Conservation (phyloP, 176 grass and related monocot species). For the Oropetium thomaeum region DNA sequence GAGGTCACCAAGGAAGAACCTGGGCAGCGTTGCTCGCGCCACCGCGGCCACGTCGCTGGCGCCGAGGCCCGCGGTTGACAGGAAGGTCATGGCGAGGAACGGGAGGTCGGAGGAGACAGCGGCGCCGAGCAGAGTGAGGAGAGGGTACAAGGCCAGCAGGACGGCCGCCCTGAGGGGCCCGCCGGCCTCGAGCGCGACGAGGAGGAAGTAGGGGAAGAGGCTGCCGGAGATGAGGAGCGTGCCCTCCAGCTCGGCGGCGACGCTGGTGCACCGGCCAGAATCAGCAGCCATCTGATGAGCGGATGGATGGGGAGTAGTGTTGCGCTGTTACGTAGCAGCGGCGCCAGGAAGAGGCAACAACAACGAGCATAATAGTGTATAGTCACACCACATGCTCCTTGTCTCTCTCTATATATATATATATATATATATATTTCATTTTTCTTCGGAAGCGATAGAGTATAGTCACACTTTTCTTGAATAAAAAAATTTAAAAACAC, state of each 20-base stretch:
- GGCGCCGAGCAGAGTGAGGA: conserved; percentile 28
- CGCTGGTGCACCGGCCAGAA: conserved; percentile 14
- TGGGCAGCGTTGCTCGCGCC: conserved; percentile 41
- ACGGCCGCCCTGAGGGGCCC: conserved; percentile 32
- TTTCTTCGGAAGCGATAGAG: too few relatives aligned
- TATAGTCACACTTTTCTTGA: too few relatives aligned
- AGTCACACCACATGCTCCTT: too few relatives aligned
- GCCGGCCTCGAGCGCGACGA: conserved; percentile 60
- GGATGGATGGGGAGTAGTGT: too few relatives aligned
- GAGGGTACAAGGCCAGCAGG: conserved; percentile 41
- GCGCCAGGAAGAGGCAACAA: too few relatives aligned
- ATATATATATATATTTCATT: too few relatives aligned
- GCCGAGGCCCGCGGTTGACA: conserved; percentile 40
- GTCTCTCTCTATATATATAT: too few relatives aligned
- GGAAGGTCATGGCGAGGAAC: conserved; percentile 49
- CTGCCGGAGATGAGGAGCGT: conserved; percentile 45
- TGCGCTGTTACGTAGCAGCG: too few relatives aligned
- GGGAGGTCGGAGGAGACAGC: not conserved
- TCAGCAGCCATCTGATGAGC: not conserved
- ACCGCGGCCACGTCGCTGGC: conserved; percentile 33
- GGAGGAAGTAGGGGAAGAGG: conserved; percentile 69
- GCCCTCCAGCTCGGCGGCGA: conserved; percentile 49
- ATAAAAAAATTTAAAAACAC: not conserved
- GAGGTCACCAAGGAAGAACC: conserved; percentile 59
- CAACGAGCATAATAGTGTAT: too few relatives aligned